phyloP scores from a whole-genome alignment of 495 filamentous ascomycete genomes.

The Antarctomyces pellizariae region DNA sequence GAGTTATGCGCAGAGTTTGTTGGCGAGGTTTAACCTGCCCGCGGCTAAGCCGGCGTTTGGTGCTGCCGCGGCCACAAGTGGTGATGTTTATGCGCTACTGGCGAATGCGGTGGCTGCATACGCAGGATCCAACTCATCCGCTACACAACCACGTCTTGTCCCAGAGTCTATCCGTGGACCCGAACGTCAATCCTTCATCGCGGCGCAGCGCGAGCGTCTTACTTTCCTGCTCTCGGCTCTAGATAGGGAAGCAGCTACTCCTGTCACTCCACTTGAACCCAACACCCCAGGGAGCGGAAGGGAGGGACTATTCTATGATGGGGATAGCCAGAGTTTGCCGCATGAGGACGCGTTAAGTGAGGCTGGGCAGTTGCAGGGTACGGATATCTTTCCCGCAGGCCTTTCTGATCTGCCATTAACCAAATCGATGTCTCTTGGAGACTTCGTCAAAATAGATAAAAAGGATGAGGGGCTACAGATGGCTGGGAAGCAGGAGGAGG shows the following conservation, averaged over 20 bases:
- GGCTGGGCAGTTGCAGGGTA: conserved; percentile 20
- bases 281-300: conserved; percentile 1
- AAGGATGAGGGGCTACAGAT: conserved; percentile 34
- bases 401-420: no score
- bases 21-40: conserved; percentile 71
- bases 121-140: conserved; percentile 8
- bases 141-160: conserved; percentile 21
- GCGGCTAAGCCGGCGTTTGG: conserved; percentile 19
- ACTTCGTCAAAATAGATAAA: conserved; percentile 66
- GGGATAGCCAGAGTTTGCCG: conserved; percentile 4
- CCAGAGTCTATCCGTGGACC: conserved; percentile 35
- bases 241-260: conserved; percentile 38
- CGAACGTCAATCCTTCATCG: conserved; percentile 46
- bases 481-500: conserved; percentile 13
- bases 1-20: conserved; percentile 54
- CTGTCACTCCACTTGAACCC: conserved; percentile 2
- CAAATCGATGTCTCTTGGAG: conserved; percentile 49
- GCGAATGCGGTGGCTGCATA: conserved; percentile 35
- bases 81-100: conserved; percentile 54
- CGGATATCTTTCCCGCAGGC: no score
- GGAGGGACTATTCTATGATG: conserved; percentile 9
- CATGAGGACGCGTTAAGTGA: conserved; percentile 11
- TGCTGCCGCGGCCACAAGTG: conserved; percentile 18
- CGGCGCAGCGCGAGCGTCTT: conserved; percentile 49
- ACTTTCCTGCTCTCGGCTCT: conserved; percentile 46